Percentiles rank a stretch among this genome's conserved stretches.
These are phyloP conservation scores for Microbotryum scabiosae DNA, from an alignment of 1,284 basidiomycete species.

Conservation along the genomic window DNA sequence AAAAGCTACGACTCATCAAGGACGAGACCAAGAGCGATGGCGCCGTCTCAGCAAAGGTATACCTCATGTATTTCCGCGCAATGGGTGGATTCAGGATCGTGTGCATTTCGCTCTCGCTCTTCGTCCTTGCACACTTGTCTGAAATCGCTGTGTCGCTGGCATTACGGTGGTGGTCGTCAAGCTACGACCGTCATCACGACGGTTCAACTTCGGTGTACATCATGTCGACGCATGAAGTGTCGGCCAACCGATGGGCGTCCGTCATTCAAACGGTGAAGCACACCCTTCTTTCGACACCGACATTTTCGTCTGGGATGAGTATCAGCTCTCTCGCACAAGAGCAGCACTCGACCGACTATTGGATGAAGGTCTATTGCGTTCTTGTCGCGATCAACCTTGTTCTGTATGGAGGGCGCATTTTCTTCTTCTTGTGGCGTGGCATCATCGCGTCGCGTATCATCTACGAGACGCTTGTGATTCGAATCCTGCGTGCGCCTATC, in stretches of 20 bases:
- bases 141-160: constrained; percentile 28
- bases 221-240: neutral
- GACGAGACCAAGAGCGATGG: constrained; percentile 29
- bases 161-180: constrained; percentile 30
- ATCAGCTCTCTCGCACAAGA: neutral
- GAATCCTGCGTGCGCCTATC: constrained; percentile 28
- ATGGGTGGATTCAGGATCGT: constrained; percentile 24
- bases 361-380: constrained; percentile 28
- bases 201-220: neutral
- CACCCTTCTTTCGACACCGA: neutral
- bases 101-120: constrained; percentile 13
- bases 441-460: constrained; percentile 22
- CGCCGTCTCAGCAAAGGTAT: constrained; percentile 1
- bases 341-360: constrained; percentile 23
- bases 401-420: constrained; percentile 18
- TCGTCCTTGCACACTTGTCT: constrained; percentile 23
- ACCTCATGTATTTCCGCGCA: constrained; percentile 22
- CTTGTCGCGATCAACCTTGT: constrained; percentile 22
- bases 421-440: constrained; percentile 28
- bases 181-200: constrained; percentile 21
- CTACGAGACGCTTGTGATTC: constrained; percentile 26
- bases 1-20: constrained; percentile 30
- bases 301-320: neutral
- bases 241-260: neutral
- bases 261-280: neutral